A percentile compares a stretch with the other conserved stretches of the same genome.
These are phyloP conservation scores for Pythium sukuiense DNA, from an alignment of 352 stramenopile genomes.

Conservation along the genomic window DNA sequence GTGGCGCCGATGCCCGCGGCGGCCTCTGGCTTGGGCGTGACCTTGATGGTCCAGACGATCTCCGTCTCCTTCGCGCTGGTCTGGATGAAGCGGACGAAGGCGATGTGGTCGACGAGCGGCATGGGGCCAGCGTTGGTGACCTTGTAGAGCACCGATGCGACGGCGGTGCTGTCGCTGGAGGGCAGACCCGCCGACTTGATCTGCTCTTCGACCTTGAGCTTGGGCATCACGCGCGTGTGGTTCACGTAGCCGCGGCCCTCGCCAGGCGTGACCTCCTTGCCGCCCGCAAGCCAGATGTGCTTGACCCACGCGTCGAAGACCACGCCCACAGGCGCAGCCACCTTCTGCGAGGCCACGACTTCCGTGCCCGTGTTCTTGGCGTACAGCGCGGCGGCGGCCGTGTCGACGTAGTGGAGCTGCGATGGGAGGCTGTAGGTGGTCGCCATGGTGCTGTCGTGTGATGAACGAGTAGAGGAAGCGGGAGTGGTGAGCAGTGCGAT, in stretches of 20 bases:
- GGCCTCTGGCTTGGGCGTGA: too few species aligned
- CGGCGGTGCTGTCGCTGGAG: neutral
- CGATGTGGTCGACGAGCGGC: constrained; percentile 14
- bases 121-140: constrained; percentile 8
- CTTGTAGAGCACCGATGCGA: constrained; percentile 21
- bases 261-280: constrained; percentile 4
- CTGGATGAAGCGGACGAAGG: constrained; percentile 21
- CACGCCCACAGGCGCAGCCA: neutral
- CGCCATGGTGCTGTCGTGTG: constrained; percentile 5
- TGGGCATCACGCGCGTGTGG: constrained; percentile 7
- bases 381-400: constrained; percentile 2
- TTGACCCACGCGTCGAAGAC: constrained; percentile 15
- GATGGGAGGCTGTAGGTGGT: constrained; percentile 7
- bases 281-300: constrained; percentile 8
- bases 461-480: neutral
- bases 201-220: constrained; percentile 16
- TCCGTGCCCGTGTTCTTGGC: constrained; percentile 4
- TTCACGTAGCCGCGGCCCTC: constrained; percentile 13
- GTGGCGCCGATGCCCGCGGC: neutral
- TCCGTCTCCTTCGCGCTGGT: constrained; percentile 12
- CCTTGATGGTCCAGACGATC: constrained; percentile 17
- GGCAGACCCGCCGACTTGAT: constrained; percentile 13
- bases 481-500: too few species aligned
- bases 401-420: constrained; percentile 10
- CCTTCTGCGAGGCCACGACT: neutral